phyloP scores from a whole-genome alignment of 1,284 basidiomycete genomes.

The Prillingera fragicola region DNA sequence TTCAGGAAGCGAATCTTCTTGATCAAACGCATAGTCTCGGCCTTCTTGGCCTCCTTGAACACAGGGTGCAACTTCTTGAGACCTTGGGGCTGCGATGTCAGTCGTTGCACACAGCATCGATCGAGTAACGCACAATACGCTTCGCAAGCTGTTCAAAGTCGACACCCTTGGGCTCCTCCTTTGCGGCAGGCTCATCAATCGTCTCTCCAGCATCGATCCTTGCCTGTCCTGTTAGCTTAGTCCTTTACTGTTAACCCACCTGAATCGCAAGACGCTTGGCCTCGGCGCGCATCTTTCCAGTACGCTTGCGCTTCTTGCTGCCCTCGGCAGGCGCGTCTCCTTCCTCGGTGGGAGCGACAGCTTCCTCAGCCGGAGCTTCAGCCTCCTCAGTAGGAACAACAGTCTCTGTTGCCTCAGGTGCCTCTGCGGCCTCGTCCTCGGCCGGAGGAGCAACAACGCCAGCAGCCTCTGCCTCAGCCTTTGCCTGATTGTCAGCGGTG shows the following conservation, averaged over 20 bases:
- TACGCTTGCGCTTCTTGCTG: conserved; percentile 42
- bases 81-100: conserved; percentile 36
- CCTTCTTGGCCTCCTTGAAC: conserved; percentile 69
- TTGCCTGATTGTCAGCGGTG: conserved; percentile 11
- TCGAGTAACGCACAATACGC: conserved; percentile 41
- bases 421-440: conserved; percentile 2
- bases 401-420: background rate
- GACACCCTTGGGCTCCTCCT: conserved; percentile 5
- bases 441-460: no score
- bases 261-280: conserved; percentile 29
- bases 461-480: conserved; percentile 13
- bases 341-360: no score
- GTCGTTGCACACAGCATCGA: background rate
- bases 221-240: background rate
- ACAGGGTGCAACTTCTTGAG: conserved; percentile 44
- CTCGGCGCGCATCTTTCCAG: conserved; percentile 38
- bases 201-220: background rate
- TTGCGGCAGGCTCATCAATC: background rate
- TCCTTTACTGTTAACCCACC: conserved; percentile 11
- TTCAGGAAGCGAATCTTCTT: conserved; percentile 71
- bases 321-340: conserved; percentile 2
- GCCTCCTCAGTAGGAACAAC: background rate
- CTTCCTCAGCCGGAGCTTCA: no score
- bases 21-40: conserved; percentile 75
- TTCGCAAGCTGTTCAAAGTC: conserved; percentile 29